A percentile compares a stretch with the other conserved stretches of the same genome.
Evolutionary conservation across 306 rosid genomes (phyloP).

Genomic region (Myrica gale): DNA sequence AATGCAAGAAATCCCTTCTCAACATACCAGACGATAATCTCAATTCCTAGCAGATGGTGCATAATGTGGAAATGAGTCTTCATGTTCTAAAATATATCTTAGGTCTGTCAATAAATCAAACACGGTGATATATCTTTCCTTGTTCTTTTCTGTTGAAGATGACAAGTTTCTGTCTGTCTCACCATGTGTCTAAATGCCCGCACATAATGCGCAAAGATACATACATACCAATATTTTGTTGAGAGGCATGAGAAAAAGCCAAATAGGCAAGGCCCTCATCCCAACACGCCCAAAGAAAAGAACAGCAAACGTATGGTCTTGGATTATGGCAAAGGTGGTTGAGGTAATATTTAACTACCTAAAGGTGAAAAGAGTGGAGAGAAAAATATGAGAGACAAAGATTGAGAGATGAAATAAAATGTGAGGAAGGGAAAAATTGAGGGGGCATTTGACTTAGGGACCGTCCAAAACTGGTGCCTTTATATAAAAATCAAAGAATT

Average conservation of each 20-base stretch:
- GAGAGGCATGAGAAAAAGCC: background rate
- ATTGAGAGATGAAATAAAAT: background rate
- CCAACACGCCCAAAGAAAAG: background rate
- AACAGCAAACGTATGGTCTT: background rate
- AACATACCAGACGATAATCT: background rate
- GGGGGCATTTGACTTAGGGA: background rate
- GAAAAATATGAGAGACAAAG: background rate
- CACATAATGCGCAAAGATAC: background rate
- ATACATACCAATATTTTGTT: background rate
- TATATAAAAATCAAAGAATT: background rate
- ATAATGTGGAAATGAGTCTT: background rate
- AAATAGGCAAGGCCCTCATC: background rate
- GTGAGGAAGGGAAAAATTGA: background rate
- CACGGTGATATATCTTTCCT: background rate
- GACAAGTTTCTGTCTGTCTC: too few species aligned
- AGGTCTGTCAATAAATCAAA: slow-evolving; percentile 5
- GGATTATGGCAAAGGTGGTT: background rate
- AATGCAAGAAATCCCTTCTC: background rate
- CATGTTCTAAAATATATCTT: background rate
- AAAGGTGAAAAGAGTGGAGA: background rate
- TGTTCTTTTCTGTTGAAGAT: background rate
- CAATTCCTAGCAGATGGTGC: background rate
- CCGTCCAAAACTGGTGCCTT: background rate
- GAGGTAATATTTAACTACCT: background rate
- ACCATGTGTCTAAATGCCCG: too few species aligned